A percentile compares a stretch with the other conserved stretches of the same genome.
phyloP scores from a whole-genome alignment of 192 early-diverging fungal species.

The Coemansia pectinata region DNA sequence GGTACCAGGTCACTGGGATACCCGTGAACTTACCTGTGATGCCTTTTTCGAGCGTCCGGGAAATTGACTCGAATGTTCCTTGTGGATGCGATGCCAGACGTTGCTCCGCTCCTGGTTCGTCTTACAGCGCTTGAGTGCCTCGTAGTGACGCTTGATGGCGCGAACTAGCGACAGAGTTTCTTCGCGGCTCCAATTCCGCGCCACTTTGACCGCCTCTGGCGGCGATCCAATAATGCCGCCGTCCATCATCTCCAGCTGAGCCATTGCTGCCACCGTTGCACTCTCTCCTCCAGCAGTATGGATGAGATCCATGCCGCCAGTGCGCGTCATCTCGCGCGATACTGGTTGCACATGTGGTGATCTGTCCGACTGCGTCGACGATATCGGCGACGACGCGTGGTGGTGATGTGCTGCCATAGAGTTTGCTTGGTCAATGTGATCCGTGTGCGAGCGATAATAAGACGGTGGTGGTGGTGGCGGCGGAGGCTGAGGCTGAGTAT shows the following conservation, averaged over 20 bases:
- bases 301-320: not conserved
- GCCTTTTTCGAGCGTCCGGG: slow-evolving; percentile 54
- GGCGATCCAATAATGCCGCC: not conserved
- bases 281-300: not conserved
- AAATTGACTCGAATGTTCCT: slow-evolving; percentile 54
- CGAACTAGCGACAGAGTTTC: slow-evolving; percentile 53
- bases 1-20: not conserved
- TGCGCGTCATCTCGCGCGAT: not conserved
- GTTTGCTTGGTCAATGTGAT: not conserved
- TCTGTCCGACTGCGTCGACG: not conserved
- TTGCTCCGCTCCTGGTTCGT: slow-evolving; percentile 58
- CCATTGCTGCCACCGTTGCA: not conserved
- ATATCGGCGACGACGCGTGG: not conserved
- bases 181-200: slow-evolving; percentile 54
- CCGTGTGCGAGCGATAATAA: not conserved
- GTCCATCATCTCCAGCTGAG: not conserved
- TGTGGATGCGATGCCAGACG: slow-evolving; percentile 54
- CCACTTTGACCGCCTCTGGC: slow-evolving; percentile 38
- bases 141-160: slow-evolving; percentile 52
- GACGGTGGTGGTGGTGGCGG: not conserved
- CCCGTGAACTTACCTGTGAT: slow-evolving; percentile 38
- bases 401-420: not conserved
- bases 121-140: slow-evolving; percentile 47
- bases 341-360: not conserved
- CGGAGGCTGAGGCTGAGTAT: not conserved